phyloP scores from a whole-genome alignment of 2,329 filamentous ascomycete species.

The Pyrenochaeta sp. region DNA sequence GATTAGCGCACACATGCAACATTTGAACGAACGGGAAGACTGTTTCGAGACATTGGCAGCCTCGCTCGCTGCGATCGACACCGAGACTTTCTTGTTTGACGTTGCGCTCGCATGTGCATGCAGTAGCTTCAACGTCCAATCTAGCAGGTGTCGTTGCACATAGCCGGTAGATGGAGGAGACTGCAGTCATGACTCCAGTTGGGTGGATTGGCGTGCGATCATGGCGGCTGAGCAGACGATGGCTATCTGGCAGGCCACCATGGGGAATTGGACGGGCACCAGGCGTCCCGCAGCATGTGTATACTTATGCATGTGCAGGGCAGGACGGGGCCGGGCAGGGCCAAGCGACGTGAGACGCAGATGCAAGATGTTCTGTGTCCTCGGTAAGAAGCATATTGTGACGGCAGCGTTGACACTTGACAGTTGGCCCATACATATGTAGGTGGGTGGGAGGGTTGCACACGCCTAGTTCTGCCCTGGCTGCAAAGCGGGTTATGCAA shows the following conservation, averaged over 20 bases:
- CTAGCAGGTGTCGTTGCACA: slow-evolving; percentile 11
- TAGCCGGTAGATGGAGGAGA: neutral
- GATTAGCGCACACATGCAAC: too few relatives aligned
- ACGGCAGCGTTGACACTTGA: slow-evolving; percentile 12
- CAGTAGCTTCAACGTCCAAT: slow-evolving; percentile 12
- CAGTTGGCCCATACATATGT: slow-evolving; percentile 6
- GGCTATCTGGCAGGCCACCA: too few relatives aligned
- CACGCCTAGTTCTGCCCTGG: slow-evolving; percentile 18
- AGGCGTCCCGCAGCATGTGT: neutral
- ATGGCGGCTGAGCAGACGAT: slow-evolving; percentile 3
- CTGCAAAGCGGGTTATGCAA: slow-evolving; percentile 6
- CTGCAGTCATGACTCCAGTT: neutral
- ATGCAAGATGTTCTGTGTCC: slow-evolving; percentile 6
- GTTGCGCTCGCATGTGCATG: slow-evolving; percentile 2
- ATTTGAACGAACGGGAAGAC: neutral
- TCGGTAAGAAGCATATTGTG: slow-evolving; percentile 11
- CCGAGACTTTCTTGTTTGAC: neutral
- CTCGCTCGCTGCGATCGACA: slow-evolving; percentile 6
- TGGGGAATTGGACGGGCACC: too few relatives aligned
- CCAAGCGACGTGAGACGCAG: neutral
- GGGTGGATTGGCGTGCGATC: slow-evolving; percentile 2
- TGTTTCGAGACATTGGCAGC: slow-evolving; percentile 1
- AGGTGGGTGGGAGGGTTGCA: neutral
- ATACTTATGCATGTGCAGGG: slow-evolving; percentile 12
- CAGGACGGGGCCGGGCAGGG: too few relatives aligned